phyloP scores from a whole-genome alignment of 2,329 filamentous ascomycete genomes.

The Plectosphaerella cucumerina region DNA sequence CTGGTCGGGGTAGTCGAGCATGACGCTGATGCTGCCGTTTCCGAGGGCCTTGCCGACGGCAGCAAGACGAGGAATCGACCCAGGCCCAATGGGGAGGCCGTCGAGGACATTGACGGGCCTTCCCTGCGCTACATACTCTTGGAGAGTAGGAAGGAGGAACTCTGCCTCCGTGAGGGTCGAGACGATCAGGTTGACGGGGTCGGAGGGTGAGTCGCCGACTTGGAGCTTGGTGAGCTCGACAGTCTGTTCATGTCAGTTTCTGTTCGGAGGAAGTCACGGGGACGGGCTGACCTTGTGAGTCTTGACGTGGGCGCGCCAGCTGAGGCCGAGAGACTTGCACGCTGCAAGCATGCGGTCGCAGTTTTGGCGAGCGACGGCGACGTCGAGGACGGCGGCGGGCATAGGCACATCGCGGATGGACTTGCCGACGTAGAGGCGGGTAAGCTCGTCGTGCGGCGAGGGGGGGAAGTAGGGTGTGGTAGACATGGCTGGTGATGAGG shows the following conservation, averaged over 20 bases:
- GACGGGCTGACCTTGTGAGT: conserved; percentile 52
- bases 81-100: conserved; percentile 54
- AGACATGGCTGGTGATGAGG: neutral
- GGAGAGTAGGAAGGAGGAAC: conserved; percentile 42
- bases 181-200: conserved; percentile 48
- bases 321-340: conserved; percentile 40
- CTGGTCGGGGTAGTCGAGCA: conserved; percentile 54
- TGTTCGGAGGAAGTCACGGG: fast-evolving
- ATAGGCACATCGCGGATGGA: conserved; percentile 35
- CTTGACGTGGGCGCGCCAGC: conserved; percentile 61
- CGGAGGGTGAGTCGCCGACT: conserved; percentile 33
- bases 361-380: conserved; percentile 47
- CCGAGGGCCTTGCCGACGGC: conserved; percentile 39
- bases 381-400: conserved; percentile 53
- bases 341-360: conserved; percentile 53
- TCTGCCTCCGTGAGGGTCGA: conserved; percentile 59
- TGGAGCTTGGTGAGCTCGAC: conserved; percentile 50
- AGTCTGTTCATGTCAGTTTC: conserved; percentile 34
- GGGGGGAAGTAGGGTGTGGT: neutral
- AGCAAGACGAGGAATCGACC: conserved; percentile 45
- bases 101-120: conserved; percentile 44
- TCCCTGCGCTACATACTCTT: neutral
- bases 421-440: conserved; percentile 17
- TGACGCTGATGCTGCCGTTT: conserved; percentile 41
- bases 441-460: neutral